phyloP scores from a whole-genome alignment of 1,284 basidiomycete species.

The Agaricales sp. region DNA sequence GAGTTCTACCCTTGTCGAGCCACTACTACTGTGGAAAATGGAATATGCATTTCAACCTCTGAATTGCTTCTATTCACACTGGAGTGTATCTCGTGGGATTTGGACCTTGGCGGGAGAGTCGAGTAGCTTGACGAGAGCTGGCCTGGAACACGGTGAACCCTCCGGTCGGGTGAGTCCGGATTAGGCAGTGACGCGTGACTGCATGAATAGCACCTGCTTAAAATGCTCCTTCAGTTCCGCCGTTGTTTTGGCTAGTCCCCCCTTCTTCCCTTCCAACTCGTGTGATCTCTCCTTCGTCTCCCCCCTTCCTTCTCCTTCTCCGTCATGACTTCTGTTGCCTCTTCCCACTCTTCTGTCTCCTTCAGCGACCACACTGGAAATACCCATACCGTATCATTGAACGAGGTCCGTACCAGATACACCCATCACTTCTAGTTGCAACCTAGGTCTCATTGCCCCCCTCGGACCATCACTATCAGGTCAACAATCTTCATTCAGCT shows the following conservation, averaged over 20 bases:
- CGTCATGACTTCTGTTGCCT: constrained; percentile 9
- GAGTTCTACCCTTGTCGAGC: too few species aligned
- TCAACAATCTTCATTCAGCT: constrained; percentile 40
- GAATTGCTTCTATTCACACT: neutral
- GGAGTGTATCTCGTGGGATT: too few species aligned
- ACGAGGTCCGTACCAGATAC: constrained; percentile 25
- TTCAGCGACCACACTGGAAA: constrained; percentile 18
- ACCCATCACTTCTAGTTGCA: constrained; percentile 3
- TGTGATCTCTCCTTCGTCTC: constrained; percentile 15
- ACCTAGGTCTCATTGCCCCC: constrained; percentile 1
- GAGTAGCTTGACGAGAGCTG: too few species aligned
- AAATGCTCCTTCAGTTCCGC: constrained; percentile 8
- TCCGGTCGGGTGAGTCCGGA: constrained; percentile 1
- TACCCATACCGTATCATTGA: constrained; percentile 22
- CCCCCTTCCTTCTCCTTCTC: constrained; percentile 29
- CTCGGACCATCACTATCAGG: constrained; percentile 20
- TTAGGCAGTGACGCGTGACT: constrained; percentile 1
- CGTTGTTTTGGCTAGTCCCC: constrained; percentile 5
- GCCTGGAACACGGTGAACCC: too few species aligned
- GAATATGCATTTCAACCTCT: constrained; percentile 4
- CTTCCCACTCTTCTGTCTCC: constrained; percentile 18
- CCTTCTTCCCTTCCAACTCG: constrained; percentile 4
- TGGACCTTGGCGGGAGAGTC: too few species aligned
- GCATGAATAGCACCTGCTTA: constrained; percentile 4
- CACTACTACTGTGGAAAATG: too few species aligned